A percentile compares a stretch with the other conserved stretches of the same genome.
Conservation (phyloP, 805 yeast species). For the Candida sakaeoensis region DNA sequence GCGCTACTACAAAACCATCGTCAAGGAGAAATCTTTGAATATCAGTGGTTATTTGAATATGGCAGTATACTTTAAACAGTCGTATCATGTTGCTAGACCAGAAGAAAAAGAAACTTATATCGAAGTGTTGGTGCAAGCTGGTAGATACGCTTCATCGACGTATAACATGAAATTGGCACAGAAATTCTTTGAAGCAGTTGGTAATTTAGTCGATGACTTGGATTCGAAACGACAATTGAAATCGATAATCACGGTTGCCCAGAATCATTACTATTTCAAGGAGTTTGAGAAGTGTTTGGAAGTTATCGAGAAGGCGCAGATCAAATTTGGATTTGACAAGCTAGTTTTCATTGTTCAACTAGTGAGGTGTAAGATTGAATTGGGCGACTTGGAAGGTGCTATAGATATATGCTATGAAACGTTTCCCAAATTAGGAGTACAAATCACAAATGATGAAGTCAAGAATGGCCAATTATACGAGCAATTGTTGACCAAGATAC, state of each 20-base stretch:
- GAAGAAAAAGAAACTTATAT: conserved; percentile 36
- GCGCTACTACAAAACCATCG: conserved; percentile 26
- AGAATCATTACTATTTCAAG: conserved; percentile 24
- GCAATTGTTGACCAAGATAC: conserved; percentile 26
- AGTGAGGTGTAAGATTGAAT: conserved; percentile 32
- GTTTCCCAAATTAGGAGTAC: conserved; percentile 32
- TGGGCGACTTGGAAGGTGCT: conserved; percentile 29
- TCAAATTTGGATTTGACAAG: conserved; percentile 28
- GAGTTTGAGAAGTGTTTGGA: conserved; percentile 32
- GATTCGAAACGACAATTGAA: conserved; percentile 21
- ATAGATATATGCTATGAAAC: conserved; percentile 31
- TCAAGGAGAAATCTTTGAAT: conserved; percentile 14
- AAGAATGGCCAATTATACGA: conserved; percentile 19
- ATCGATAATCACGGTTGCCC: conserved; percentile 29
- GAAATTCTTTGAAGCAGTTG: conserved; percentile 35
- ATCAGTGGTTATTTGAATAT: conserved; percentile 27
- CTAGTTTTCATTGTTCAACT: conserved; percentile 34
- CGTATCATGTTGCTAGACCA: conserved; percentile 27
- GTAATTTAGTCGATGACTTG: conserved; percentile 18
- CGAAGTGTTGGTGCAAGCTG: conserved; percentile 41
- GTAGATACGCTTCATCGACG: conserved; percentile 40
- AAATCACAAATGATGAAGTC: conserved; percentile 22
- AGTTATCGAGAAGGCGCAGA: conserved; percentile 28
- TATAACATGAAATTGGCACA: conserved; percentile 41
- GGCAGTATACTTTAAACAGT: conserved; percentile 37